These are phyloP conservation scores for Suhomyces faveliae DNA, from an alignment of 805 yeast species.

Conservation along the genomic window DNA sequence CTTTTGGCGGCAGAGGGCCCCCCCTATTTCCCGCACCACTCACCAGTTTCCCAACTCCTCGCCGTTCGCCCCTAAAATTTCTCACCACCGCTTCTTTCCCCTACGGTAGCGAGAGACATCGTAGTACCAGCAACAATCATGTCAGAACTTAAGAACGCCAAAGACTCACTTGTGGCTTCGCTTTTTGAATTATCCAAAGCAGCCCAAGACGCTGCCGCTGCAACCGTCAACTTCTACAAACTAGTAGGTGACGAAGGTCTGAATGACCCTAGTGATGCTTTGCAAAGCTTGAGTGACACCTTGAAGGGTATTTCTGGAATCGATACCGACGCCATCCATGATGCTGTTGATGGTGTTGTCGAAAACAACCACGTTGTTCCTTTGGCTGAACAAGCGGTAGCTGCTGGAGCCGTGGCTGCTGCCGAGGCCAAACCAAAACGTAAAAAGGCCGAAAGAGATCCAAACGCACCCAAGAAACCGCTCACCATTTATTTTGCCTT, in stretches of 20 bases:
- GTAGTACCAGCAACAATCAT: slow-evolving; percentile 7
- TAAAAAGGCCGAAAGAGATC: slow-evolving; percentile 60
- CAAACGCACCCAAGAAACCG: slow-evolving; percentile 95
- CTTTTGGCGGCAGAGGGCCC: neutral
- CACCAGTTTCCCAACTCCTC: slow-evolving; percentile 2
- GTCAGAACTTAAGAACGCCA: slow-evolving; percentile 20
- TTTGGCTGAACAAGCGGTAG: slow-evolving; percentile 14
- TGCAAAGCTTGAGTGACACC: slow-evolving; percentile 34
- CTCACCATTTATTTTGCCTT: slow-evolving; percentile 80
- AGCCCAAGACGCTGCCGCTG: slow-evolving; percentile 81
- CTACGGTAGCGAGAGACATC: slow-evolving; percentile 6
- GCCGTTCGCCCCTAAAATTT: slow-evolving; percentile 4
- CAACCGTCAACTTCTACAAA: slow-evolving; percentile 74
- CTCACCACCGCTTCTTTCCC: slow-evolving; percentile 7
- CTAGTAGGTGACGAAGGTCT: slow-evolving; percentile 49
- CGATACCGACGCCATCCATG: slow-evolving; percentile 11
- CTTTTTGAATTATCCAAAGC: slow-evolving; percentile 80
- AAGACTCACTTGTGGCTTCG: slow-evolving; percentile 60
- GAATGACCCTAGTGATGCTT: slow-evolving; percentile 29
- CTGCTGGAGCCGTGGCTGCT: slow-evolving; percentile 9
- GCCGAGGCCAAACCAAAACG: slow-evolving; percentile 47
- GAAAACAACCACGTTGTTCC: slow-evolving; percentile 13
- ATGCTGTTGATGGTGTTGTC: slow-evolving; percentile 11
- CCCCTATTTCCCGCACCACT: neutral
- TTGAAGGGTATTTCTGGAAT: slow-evolving; percentile 40